phyloP scores from a whole-genome alignment of 148 eudicot genomes.

The Arctostaphylos glauca region DNA sequence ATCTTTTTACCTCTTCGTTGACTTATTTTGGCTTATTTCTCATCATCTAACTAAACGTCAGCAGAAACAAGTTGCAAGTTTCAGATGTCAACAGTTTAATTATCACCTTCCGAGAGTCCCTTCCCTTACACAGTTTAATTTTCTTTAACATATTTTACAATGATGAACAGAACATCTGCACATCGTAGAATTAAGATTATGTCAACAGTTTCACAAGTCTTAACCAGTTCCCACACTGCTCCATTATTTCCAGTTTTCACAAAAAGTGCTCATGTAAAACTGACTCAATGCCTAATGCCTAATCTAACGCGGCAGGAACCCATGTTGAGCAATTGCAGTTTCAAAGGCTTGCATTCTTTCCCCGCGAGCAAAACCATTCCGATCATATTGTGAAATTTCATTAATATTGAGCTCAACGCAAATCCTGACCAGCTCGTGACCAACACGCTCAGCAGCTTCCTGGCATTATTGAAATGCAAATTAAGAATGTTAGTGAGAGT shows the following conservation, averaged over 20 bases:
- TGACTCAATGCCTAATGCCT: not conserved
- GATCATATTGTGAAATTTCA: conserved; percentile 83
- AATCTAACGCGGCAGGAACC: conserved; percentile 55
- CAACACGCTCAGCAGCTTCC: conserved; percentile 86
- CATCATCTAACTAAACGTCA: not conserved
- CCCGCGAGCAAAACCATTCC: conserved; percentile 57
- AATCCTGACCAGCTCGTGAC: conserved; percentile 81
- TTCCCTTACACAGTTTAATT: no score
- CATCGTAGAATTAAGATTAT: not conserved
- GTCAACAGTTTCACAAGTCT: conserved; percentile 3
- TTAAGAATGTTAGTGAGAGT: not conserved
- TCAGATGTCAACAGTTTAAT: no score
- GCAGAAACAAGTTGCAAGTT: not conserved
- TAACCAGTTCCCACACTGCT: not conserved
- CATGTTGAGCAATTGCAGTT: conserved; percentile 66
- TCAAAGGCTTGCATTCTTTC: conserved; percentile 80
- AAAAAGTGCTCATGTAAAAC: not conserved
- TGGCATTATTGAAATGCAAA: conserved; percentile 19
- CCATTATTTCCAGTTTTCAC: not conserved
- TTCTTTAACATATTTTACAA: no score
- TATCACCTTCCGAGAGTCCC: no score
- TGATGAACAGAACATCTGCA: not conserved
- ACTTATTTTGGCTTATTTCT: not conserved
- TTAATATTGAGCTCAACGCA: conserved; percentile 58
- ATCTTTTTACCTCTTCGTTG: not conserved